Percentiles rank a stretch among this genome's conserved stretches.
These are phyloP conservation scores for Poronia punctata DNA, from an alignment of 495 filamentous ascomycete species.

Conservation along the genomic window DNA sequence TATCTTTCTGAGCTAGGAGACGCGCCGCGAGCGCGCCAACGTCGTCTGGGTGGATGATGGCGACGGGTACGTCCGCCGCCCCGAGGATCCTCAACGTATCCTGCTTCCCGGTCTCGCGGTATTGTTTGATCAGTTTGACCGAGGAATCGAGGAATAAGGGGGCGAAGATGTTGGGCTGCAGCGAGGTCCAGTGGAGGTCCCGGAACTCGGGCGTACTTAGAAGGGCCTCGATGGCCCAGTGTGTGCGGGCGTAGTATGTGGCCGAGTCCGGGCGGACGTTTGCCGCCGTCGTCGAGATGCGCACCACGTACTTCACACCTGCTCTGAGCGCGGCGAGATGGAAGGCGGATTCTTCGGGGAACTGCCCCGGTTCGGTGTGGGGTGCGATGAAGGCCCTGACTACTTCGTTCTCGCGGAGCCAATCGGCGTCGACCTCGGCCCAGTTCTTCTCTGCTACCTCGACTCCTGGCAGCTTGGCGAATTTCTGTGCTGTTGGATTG, in stretches of 20 bases:
- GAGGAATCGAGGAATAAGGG: constrained; percentile 18
- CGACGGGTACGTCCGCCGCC: constrained; percentile 30
- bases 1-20: constrained; percentile 29
- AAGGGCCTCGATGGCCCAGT: constrained; percentile 42
- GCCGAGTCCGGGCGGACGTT: constrained; percentile 34
- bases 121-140: constrained; percentile 24
- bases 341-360: constrained; percentile 38
- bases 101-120: constrained; percentile 34
- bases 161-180: constrained; percentile 38
- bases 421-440: constrained; percentile 35
- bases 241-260: constrained; percentile 36
- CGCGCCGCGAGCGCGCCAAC: constrained; percentile 35
- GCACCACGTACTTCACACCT: constrained; percentile 41
- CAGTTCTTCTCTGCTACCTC: constrained; percentile 38
- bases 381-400: constrained; percentile 38
- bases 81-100: constrained; percentile 16
- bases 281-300: constrained; percentile 39
- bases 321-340: constrained; percentile 32
- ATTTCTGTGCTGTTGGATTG: constrained; percentile 26
- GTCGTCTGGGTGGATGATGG: constrained; percentile 31
- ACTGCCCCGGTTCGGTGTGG: constrained; percentile 32
- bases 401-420: constrained; percentile 36
- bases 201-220: constrained; percentile 32
- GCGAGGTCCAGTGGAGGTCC: constrained; percentile 39
- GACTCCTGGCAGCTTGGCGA: constrained; percentile 33